Conservation (phyloP, 306 rosid genomes). For the Datisca glomerata region DNA sequence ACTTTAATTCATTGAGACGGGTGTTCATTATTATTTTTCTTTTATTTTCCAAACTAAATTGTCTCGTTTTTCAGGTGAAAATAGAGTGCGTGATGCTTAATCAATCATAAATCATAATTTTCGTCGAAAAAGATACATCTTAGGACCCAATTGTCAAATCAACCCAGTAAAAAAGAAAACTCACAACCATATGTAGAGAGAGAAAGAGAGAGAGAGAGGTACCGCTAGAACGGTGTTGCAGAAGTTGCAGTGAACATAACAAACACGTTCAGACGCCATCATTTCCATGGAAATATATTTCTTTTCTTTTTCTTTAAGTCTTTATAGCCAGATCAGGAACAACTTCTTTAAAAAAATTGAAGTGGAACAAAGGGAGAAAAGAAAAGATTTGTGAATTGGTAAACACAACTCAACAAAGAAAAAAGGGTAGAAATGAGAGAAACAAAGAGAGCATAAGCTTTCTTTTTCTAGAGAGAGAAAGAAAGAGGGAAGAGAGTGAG, state of each 20-base stretch:
- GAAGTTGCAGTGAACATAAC: constrained; percentile 99
- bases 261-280: constrained; percentile 94
- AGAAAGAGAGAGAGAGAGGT: constrained; percentile 20
- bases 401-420: constrained; percentile 3
- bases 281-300: constrained; percentile 90
- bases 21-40: neutral
- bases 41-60: neutral
- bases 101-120: neutral
- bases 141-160: constrained; percentile 23
- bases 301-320: constrained; percentile 20
- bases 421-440: constrained; percentile 13
- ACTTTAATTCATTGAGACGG: no score
- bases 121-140: constrained; percentile 4
- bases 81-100: no score
- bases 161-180: constrained; percentile 15
- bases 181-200: constrained; percentile 12
- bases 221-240: constrained; percentile 99
- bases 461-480: constrained; percentile 7
- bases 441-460: constrained; percentile 6
- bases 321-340: constrained; percentile 14
- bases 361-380: constrained; percentile 19
- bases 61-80: constrained; percentile 12
- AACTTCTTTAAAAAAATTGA: neutral
- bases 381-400: constrained; percentile 5
- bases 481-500: constrained; percentile 14